A percentile compares a stretch with the other conserved stretches of the same genome.
Evolutionary conservation across 345 rosid species (phyloP).

Genomic region (Capsella bursapastoris): DNA sequence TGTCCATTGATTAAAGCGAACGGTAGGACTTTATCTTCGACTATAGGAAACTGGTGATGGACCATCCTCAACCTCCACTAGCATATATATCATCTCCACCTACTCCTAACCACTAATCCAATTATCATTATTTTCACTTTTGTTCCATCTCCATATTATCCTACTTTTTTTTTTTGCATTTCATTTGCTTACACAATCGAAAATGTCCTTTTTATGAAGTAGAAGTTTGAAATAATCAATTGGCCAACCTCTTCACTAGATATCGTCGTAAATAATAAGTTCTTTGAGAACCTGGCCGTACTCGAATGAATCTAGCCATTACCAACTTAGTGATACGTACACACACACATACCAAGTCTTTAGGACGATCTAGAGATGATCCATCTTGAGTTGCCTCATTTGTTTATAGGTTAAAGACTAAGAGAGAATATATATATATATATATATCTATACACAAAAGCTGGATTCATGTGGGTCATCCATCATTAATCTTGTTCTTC

Average conservation of each 20-base stretch:
- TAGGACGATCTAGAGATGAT: constrained; percentile 33
- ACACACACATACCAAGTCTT: constrained; percentile 20
- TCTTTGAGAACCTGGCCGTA: constrained; percentile 1
- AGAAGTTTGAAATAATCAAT: neutral
- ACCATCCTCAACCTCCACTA: constrained; percentile 43
- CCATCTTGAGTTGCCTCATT: neutral
- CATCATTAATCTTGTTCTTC: constrained; percentile 38
- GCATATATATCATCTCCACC: constrained; percentile 59
- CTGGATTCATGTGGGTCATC: constrained; percentile 48
- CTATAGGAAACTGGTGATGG: constrained; percentile 33
- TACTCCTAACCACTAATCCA: constrained; percentile 64
- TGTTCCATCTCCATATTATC: neutral
- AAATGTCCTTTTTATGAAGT: too few relatives aligned
- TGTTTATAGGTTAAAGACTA: constrained; percentile 16
- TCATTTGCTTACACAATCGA: neutral
- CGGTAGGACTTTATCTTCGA: constrained; percentile 33
- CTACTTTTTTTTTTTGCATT: neutral
- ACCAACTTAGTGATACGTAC: neutral
- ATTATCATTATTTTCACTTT: constrained; percentile 10
- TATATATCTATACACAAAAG: constrained; percentile 7
- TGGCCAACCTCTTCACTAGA: constrained; percentile 16
- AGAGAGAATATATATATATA: neutral
- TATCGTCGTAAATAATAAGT: constrained; percentile 5
- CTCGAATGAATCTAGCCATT: constrained; percentile 19
- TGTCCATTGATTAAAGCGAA: constrained; percentile 40